Conservation (phyloP, 345 rosid species). For the Eucalyptus fibrosa region DNA sequence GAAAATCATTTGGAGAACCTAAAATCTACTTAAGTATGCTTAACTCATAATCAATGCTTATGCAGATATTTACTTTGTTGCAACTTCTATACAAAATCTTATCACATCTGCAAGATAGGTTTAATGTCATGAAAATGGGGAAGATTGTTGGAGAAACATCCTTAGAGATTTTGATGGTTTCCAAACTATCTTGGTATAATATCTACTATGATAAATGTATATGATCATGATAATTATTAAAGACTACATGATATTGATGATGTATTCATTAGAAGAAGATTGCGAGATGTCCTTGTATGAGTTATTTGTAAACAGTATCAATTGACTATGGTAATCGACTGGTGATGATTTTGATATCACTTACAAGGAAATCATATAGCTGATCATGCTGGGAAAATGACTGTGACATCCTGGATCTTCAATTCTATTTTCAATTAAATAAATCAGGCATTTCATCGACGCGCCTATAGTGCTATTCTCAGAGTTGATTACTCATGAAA, state of each 20-base stretch:
- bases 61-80: neutral
- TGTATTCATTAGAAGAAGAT: neutral
- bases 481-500: no score
- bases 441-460: no score
- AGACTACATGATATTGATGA: neutral
- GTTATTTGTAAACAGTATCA: neutral
- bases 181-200: neutral
- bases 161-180: neutral
- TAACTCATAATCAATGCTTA: neutral
- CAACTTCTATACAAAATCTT: neutral
- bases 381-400: no score
- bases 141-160: neutral
- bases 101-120: neutral
- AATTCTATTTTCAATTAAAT: no score
- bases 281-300: neutral
- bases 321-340: neutral
- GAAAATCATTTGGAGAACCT: neutral
- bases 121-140: neutral
- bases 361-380: neutral
- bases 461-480: no score
- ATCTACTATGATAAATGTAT: neutral
- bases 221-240: neutral
- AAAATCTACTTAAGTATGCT: neutral
- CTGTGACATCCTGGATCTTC: no score
- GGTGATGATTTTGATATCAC: neutral